Conservation (phyloP, 208 protist genomes). For the Tritrichomonas musculus region DNA sequence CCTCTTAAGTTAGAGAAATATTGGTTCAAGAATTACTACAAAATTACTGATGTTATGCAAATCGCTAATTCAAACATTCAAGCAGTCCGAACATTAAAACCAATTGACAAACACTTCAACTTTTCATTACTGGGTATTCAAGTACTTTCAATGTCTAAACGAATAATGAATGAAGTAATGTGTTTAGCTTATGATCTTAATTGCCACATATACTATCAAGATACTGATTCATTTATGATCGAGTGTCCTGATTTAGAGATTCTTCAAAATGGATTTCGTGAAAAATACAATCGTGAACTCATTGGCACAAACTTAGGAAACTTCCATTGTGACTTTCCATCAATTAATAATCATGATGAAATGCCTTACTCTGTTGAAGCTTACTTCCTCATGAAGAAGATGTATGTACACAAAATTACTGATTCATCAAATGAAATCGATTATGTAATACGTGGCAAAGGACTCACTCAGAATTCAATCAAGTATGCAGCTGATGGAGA, state of each 20-base stretch:
- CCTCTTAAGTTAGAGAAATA: not conserved
- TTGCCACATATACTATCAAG: not conserved
- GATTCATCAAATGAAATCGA: not conserved
- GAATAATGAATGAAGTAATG: not conserved
- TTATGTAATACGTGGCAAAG: not conserved
- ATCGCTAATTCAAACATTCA: not conserved
- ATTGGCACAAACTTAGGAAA: not conserved
- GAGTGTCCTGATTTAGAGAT: not conserved
- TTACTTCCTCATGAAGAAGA: not conserved
- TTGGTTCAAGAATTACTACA: not conserved
- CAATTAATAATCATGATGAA: not conserved
- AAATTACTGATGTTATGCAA: not conserved
- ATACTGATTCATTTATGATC: not conserved
- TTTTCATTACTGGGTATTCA: not conserved
- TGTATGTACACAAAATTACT: not conserved
- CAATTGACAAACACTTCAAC: not conserved
- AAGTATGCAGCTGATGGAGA: no score
- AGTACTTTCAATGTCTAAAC: not conserved
- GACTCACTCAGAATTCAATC: not conserved
- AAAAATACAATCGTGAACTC: not conserved
- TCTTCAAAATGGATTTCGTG: not conserved
- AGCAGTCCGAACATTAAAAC: not conserved
- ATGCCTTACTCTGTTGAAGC: not conserved
- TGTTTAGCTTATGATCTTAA: conserved; percentile 25
- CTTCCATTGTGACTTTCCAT: not conserved